phyloP scores from a whole-genome alignment of 352 stramenopile genomes.

The Blastocystis sp. region DNA sequence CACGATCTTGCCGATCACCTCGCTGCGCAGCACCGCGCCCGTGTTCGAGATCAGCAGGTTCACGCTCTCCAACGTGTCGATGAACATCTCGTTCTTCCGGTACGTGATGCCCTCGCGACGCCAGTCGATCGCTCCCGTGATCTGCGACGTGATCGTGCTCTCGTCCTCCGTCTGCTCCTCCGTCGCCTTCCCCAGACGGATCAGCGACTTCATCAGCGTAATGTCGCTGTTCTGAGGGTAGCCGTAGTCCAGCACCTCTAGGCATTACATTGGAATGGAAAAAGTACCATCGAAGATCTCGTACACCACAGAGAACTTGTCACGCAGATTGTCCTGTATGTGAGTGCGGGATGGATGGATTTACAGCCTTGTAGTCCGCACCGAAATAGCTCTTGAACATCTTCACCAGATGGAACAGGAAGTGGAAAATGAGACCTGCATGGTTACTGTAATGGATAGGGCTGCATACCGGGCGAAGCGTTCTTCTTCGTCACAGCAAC shows the following conservation, averaged over 20 bases:
- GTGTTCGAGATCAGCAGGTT: slow-evolving; percentile 87
- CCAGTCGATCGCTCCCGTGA: slow-evolving; percentile 60
- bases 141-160: slow-evolving; percentile 76
- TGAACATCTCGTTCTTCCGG: slow-evolving; percentile 95
- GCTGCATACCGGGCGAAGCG: no score
- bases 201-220: slow-evolving; percentile 82
- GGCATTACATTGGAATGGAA: background rate
- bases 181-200: slow-evolving; percentile 64
- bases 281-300: slow-evolving; percentile 81
- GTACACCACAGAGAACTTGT: slow-evolving; percentile 97
- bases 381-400: slow-evolving; percentile 60
- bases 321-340: slow-evolving; percentile 85
- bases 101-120: slow-evolving; percentile 88
- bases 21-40: slow-evolving; percentile 81
- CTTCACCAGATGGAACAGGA: slow-evolving; percentile 59
- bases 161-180: slow-evolving; percentile 69
- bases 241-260: slow-evolving; percentile 94
- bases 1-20: slow-evolving; percentile 85
- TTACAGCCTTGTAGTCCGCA: slow-evolving; percentile 55
- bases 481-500: slow-evolving; percentile 88
- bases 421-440: slow-evolving; percentile 63
- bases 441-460: no score
- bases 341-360: slow-evolving; percentile 65
- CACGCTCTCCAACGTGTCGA: slow-evolving; percentile 78
- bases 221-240: slow-evolving; percentile 94